phyloP scores from a whole-genome alignment of 2,329 filamentous ascomycete genomes.

The Periglandula ipomoeae region DNA sequence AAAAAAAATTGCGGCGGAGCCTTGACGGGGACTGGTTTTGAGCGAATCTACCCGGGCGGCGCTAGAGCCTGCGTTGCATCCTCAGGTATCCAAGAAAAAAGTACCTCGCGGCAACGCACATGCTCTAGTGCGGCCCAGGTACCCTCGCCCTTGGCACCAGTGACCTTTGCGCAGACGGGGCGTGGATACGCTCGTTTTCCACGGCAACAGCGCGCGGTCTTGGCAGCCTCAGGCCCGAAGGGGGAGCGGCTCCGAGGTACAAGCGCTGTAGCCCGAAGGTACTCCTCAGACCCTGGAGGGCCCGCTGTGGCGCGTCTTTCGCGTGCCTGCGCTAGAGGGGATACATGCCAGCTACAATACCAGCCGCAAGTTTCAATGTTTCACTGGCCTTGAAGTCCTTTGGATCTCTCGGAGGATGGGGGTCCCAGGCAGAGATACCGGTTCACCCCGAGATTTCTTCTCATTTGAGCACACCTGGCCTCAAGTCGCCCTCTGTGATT shows the following conservation, averaged over 20 bases:
- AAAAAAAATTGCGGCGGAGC: constrained; percentile 45
- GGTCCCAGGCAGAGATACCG: constrained; percentile 17
- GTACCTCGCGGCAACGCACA: neutral
- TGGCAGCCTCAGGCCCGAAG: constrained; percentile 26
- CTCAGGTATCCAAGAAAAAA: constrained; percentile 5
- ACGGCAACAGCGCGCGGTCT: constrained; percentile 20
- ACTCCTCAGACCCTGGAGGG: neutral
- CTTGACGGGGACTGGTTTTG: constrained; percentile 34
- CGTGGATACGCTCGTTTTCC: constrained; percentile 13
- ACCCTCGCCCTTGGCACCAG: constrained; percentile 1
- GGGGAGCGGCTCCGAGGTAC: neutral
- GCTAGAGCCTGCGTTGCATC: constrained; percentile 17
- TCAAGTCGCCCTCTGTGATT: neutral
- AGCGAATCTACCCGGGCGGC: constrained; percentile 44
- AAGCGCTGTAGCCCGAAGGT: constrained; percentile 2
- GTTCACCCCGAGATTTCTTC: constrained; percentile 26
- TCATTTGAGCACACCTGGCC: constrained; percentile 9
- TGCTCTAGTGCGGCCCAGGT: constrained; percentile 3
- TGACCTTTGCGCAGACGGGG: neutral
- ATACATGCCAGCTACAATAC: constrained; percentile 2
- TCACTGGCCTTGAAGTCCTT: neutral
- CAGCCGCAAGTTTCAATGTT: neutral
- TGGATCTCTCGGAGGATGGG: constrained; percentile 1
- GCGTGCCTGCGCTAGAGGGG: neutral
- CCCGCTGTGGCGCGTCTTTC: neutral